Base-by-base conservation (phyloP, 352 stramenopile species). In the Thalassiosira oceanica region DNA sequence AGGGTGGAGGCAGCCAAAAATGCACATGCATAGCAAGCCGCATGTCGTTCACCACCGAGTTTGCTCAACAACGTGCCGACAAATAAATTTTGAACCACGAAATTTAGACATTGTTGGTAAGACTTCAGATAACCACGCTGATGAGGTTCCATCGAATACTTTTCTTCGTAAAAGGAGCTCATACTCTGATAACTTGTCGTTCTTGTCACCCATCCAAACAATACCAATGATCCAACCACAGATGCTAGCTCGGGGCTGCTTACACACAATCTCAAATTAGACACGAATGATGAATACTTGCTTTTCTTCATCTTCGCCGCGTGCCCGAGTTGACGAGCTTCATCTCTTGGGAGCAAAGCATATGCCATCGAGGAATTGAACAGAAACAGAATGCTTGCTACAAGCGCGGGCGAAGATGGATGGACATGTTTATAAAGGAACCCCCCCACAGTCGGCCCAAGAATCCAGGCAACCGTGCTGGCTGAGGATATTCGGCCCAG, bases 151-250 rank as follows among this genome's bases (percentile, higher is more conserved):
- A 88, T 50, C 1, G 58, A 48, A 46, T 85, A 88, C 67, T 85
- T 85, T 56, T 86, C 74, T 69, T 88, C 81, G 28, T 88, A 88
- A 49, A 84, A 88, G 8, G 45, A 75, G 52, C 66, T 70, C 62
- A 88, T 78, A 8, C 64, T 68, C 1, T 64, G 51, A 57, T 84
- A 88, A 2, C 45, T 75, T 11, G 81, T 88, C 2, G 81, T 70
- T 29, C 64, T 49, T 27, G 49, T 49, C 2, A 85, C 64, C 70
- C 69, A 87, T 2, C 51, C 67, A 60, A 80, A 81, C 6, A 88
- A 18, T 24, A 88, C 21, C 15, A 61, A 21, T 2, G 74, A 69
- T 18, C 64, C 60, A 37, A 88, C 63, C 8, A 83, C 74, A 4
- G 74, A 73, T 45, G 49, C 67, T 13, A 88, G 56, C 15, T 23